These are phyloP conservation scores for Mucor saturninus DNA, from an alignment of 371 early-diverging fungal species.

Conservation along the genomic window DNA sequence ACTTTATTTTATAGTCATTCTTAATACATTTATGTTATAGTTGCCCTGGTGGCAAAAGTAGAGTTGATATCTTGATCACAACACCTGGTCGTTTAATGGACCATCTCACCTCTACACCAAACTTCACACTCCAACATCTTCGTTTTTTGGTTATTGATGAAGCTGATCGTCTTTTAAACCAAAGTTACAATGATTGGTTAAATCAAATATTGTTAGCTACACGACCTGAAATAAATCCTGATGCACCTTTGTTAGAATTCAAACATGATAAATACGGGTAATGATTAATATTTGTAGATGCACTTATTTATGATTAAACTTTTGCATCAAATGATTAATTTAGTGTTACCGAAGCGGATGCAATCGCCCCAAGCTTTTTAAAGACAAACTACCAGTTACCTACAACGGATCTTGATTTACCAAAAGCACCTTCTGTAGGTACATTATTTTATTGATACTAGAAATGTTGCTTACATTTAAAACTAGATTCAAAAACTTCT, in stretches of 20 bases:
- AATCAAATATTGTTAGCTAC: constrained; percentile 79
- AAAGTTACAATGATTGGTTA: constrained; percentile 94
- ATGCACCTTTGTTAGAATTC: constrained; percentile 23
- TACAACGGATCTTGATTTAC: constrained; percentile 57
- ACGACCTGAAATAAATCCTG: constrained; percentile 42
- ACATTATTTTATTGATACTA: background rate
- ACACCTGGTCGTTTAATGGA: constrained; percentile 97
- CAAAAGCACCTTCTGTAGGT: constrained; percentile 58
- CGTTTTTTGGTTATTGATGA: constrained; percentile 94
- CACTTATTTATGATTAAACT: background rate
- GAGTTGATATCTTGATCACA: constrained; percentile 91
- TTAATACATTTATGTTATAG: constrained; percentile 19
- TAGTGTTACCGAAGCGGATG: constrained; percentile 59
- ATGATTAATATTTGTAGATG: constrained; percentile 1
- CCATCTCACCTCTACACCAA: constrained; percentile 82
- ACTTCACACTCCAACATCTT: constrained; percentile 90
- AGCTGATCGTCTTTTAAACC: constrained; percentile 94
- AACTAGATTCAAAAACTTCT: constrained; percentile 80
- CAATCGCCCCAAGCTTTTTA: constrained; percentile 60
- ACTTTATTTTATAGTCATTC: background rate
- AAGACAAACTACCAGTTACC: constrained; percentile 49
- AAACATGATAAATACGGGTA: constrained; percentile 33
- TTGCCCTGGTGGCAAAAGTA: constrained; percentile 63
- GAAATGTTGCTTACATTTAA: background rate
- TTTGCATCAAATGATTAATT: background rate